Percentiles rank a stretch among this genome's conserved stretches.
These are phyloP conservation scores for Phialemonium atrogriseum DNA, from an alignment of 2,329 filamentous ascomycete species.

Conservation along the genomic window DNA sequence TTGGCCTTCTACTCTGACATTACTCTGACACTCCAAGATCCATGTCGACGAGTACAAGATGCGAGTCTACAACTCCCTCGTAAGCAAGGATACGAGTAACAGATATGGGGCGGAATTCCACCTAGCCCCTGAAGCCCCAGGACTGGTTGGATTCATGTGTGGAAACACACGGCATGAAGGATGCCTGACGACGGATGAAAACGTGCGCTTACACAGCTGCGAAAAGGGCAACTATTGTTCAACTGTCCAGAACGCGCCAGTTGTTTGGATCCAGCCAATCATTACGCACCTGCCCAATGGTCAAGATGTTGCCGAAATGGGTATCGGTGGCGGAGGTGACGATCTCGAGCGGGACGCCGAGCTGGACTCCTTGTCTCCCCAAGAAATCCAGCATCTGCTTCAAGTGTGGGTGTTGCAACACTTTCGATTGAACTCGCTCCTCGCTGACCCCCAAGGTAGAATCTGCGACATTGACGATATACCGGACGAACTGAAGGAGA, in stretches of 20 bases:
- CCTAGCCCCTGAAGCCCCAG: constrained; percentile 51
- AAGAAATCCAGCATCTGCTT: constrained; percentile 13
- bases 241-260: constrained; percentile 34
- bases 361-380: constrained; percentile 45
- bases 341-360: constrained; percentile 64
- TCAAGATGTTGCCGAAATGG: constrained; percentile 60
- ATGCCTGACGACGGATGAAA: constrained; percentile 58
- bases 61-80: constrained; percentile 59
- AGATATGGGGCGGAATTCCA: constrained; percentile 31
- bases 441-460: constrained; percentile 7
- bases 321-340: constrained; percentile 70
- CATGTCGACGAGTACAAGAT: constrained; percentile 80
- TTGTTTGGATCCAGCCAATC: constrained; percentile 73
- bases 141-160: constrained; percentile 63
- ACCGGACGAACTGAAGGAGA: constrained; percentile 11
- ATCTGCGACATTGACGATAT: constrained; percentile 12
- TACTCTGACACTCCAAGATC: constrained; percentile 39
- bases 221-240: constrained; percentile 62
- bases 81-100: constrained; percentile 31
- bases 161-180: constrained; percentile 65
- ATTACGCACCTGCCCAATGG: constrained; percentile 56
- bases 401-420: constrained; percentile 21
- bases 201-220: constrained; percentile 73
- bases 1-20: no score
- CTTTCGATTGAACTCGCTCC: background rate